Percentiles rank a stretch among this genome's conserved stretches.
These are phyloP conservation scores for Pseudevernia furfuracea DNA, from an alignment of 495 filamentous ascomycete genomes.

Conservation along the genomic window DNA sequence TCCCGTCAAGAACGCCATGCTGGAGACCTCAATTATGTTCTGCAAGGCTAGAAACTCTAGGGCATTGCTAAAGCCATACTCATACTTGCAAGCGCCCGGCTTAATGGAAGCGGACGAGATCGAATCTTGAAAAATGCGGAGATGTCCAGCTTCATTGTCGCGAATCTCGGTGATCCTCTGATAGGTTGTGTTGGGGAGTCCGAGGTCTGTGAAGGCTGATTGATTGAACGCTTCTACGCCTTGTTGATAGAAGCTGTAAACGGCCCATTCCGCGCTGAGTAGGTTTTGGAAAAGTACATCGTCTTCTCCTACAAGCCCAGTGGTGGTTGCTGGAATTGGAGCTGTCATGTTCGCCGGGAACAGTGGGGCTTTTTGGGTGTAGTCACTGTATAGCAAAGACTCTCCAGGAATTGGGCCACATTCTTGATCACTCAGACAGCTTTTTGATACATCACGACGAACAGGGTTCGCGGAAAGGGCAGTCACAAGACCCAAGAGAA, in stretches of 20 bases:
- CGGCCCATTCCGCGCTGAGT: conserved; percentile 13
- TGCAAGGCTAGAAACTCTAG: conserved; percentile 7
- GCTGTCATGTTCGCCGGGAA: conserved; percentile 7
- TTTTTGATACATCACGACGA: neutral
- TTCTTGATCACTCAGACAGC: neutral
- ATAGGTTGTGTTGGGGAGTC: conserved; percentile 9
- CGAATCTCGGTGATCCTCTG: conserved; percentile 14
- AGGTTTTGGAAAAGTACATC: conserved; percentile 14
- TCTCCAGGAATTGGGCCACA: conserved; percentile 12
- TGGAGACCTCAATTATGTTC: conserved; percentile 15
- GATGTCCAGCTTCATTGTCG: conserved; percentile 13
- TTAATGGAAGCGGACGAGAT: conserved; percentile 10
- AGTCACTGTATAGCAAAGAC: conserved; percentile 4
- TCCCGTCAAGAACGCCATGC: conserved; percentile 11
- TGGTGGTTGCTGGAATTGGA: conserved; percentile 2
- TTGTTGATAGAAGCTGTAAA: conserved; percentile 12
- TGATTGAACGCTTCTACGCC: conserved; percentile 13
- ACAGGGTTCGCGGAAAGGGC: neutral
- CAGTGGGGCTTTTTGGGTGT: conserved; percentile 1
- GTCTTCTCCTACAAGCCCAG: conserved; percentile 6
- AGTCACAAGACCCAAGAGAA: neutral
- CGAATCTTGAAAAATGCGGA: conserved; percentile 12
- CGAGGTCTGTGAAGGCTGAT: conserved; percentile 9
- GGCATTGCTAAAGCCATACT: neutral
- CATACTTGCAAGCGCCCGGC: conserved; percentile 9